Percentiles rank a stretch among this genome's conserved stretches.
Evolutionary conservation across 176 grass and related monocot genomes (phyloP).

Genomic region (Triticum turgidum): DNA sequence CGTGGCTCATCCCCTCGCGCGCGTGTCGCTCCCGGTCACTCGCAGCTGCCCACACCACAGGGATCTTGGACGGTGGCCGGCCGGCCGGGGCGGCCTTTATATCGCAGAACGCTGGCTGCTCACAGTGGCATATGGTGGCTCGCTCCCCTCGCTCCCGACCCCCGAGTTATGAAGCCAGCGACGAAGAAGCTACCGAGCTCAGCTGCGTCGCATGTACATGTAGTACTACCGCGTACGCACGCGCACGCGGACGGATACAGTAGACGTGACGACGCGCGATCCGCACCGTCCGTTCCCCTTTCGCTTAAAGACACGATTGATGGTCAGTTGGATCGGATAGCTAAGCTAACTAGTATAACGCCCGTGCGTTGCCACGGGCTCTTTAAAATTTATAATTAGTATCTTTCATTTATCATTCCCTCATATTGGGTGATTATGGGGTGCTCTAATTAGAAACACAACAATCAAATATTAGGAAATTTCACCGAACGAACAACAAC

Average conservation of each 20-base stretch:
- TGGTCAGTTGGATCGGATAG: not conserved
- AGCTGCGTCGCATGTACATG: not conserved
- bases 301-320: not conserved
- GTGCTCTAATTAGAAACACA: too few species aligned
- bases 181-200: not conserved
- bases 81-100: slow-evolving; percentile 16
- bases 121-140: not conserved
- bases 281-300: not conserved
- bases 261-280: not conserved
- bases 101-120: slow-evolving; percentile 4
- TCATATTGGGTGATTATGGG: too few species aligned
- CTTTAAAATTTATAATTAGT: too few species aligned
- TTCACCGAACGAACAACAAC: too few species aligned
- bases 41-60: slow-evolving; percentile 10
- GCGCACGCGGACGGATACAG: too few species aligned
- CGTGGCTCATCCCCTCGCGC: slow-evolving; percentile 31
- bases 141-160: not conserved
- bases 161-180: slow-evolving; percentile 6
- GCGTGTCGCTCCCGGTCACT: not conserved
- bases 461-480: too few species aligned
- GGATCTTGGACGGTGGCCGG: slow-evolving; percentile 1
- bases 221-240: not conserved
- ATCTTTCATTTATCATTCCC: too few species aligned
- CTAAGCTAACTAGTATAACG: not conserved
- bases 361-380: too few species aligned